phyloP scores from a whole-genome alignment of 2,329 filamentous ascomycete species.

The Byssothecium circinans region DNA sequence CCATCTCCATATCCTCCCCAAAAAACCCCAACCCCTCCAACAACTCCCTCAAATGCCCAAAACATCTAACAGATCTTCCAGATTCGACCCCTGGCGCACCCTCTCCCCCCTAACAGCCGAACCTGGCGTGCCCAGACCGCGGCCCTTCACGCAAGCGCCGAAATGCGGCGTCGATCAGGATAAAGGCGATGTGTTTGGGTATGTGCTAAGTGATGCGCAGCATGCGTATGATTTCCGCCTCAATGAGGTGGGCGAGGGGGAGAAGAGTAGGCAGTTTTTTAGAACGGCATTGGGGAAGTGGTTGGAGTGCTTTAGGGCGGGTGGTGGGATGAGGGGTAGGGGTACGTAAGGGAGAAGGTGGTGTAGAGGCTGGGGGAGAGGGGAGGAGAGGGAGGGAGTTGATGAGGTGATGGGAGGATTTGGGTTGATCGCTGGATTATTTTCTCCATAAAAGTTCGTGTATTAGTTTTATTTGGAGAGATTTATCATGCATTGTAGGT shows the following conservation, averaged over 20 bases:
- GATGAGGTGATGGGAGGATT: too few species aligned
- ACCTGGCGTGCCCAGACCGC: conserved; percentile 42
- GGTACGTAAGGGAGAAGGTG: not conserved
- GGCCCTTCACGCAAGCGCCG: conserved; percentile 46
- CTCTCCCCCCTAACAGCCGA: conserved; percentile 49
- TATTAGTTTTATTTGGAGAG: too few species aligned
- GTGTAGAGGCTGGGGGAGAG: too few species aligned
- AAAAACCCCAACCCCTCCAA: too few species aligned
- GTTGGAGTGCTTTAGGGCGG: conserved; percentile 48
- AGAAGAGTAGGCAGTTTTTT: conserved; percentile 43
- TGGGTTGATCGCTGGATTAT: too few species aligned
- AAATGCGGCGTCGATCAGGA: conserved; percentile 45
- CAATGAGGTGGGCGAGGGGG: conserved; percentile 31
- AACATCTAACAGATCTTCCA: too few species aligned
- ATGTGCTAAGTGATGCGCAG: conserved; percentile 48
- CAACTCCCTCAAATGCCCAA: too few species aligned
- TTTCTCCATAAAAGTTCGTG: too few species aligned
- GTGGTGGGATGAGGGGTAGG: not conserved
- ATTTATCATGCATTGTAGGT: too few species aligned
- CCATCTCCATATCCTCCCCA: too few species aligned
- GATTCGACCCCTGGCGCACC: conserved; percentile 56
- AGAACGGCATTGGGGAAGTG: conserved; percentile 48
- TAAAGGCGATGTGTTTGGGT: conserved; percentile 51
- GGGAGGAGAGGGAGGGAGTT: too few species aligned
- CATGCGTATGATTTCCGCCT: conserved; percentile 55